Percentiles rank a stretch among this genome's conserved stretches.
Conservation (phyloP, 192 early-diverging fungal species). For the Pilobolus umbonatus region DNA sequence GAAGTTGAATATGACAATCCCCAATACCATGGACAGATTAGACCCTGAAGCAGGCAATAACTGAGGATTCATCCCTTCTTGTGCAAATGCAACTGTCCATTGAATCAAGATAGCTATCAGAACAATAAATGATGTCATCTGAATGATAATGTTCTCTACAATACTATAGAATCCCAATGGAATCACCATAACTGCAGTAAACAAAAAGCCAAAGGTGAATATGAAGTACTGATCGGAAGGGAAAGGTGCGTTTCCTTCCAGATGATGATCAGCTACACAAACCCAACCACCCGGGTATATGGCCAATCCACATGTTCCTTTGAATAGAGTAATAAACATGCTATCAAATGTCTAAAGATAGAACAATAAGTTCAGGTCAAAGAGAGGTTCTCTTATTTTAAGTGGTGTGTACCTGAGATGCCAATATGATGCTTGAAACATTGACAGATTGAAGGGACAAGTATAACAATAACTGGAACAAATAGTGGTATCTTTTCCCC, state of each 20-base stretch:
- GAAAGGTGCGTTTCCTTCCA: conserved; percentile 37
- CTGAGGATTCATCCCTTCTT: conserved; percentile 40
- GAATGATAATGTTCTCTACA: conserved; percentile 66
- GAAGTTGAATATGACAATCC: conserved; percentile 68
- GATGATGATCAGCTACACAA: conserved; percentile 42
- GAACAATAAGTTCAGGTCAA: background rate
- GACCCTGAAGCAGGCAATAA: conserved; percentile 50
- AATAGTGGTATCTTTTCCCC: conserved; percentile 53
- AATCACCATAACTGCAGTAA: conserved; percentile 44
- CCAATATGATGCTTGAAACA: conserved; percentile 65
- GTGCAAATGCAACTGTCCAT: conserved; percentile 54
- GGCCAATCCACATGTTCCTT: conserved; percentile 63
- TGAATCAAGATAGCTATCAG: conserved; percentile 48
- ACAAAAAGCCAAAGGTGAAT: conserved; percentile 54
- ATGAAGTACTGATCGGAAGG: conserved; percentile 58
- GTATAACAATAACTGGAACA: conserved; percentile 61
- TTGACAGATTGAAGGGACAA: conserved; percentile 65
- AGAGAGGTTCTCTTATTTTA: no score
- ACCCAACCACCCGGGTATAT: conserved; percentile 51
- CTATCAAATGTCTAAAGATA: conserved; percentile 55
- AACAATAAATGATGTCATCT: conserved; percentile 50
- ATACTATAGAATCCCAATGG: conserved; percentile 59
- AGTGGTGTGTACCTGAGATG: conserved; percentile 47
- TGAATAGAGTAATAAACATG: conserved; percentile 54
- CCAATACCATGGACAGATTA: conserved; percentile 50